These are phyloP conservation scores for Ogataea ganodermae DNA, from an alignment of 805 yeast species.

Conservation along the genomic window DNA sequence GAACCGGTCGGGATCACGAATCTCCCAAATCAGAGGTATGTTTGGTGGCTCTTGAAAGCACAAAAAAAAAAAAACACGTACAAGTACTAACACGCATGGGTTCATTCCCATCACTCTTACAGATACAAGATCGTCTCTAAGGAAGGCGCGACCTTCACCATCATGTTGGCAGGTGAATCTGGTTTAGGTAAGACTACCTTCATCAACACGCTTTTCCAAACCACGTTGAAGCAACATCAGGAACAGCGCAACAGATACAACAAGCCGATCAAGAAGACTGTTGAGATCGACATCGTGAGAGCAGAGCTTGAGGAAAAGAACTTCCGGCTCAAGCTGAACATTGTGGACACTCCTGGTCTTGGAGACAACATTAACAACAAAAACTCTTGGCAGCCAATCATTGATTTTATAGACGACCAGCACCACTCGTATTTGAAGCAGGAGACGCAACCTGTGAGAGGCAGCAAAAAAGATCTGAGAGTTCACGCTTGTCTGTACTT, in stretches of 20 bases:
- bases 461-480: constrained; percentile 69
- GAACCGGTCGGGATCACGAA: constrained; percentile 71
- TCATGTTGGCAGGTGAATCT: constrained; percentile 89
- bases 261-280: constrained; percentile 66
- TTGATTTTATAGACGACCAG: constrained; percentile 90
- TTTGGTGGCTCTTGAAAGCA: constrained; percentile 8
- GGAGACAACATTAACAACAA: constrained; percentile 88
- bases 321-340: constrained; percentile 72
- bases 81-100: not conserved
- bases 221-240: constrained; percentile 61
- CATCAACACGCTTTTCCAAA: constrained; percentile 80
- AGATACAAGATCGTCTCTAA: constrained; percentile 76
- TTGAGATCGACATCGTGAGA: constrained; percentile 74
- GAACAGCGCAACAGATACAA: constrained; percentile 57
- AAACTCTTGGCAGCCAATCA: constrained; percentile 82
- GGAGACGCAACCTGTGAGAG: constrained; percentile 86
- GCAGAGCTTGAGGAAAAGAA: constrained; percentile 86
- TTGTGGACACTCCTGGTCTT: constrained; percentile 92
- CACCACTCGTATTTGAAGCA: constrained; percentile 87
- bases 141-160: constrained; percentile 72
- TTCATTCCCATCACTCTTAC: not conserved
- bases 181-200: constrained; percentile 94
- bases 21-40: constrained; percentile 72
- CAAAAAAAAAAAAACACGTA: not conserved
- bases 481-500: constrained; percentile 91